These are phyloP conservation scores for Ammopiptanthus mongolicus DNA, from an alignment of 306 rosid species.

Conservation along the genomic window DNA sequence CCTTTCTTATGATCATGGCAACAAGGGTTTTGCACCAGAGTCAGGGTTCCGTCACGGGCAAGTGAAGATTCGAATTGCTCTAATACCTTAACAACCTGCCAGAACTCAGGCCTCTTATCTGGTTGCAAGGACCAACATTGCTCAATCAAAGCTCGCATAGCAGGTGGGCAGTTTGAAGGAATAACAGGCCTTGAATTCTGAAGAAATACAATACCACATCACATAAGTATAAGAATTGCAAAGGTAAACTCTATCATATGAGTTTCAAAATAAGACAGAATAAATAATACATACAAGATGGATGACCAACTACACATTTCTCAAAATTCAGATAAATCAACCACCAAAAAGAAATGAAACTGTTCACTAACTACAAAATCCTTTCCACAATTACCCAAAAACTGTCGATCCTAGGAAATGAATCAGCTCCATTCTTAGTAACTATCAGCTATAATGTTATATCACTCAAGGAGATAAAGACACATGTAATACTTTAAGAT, in stretches of 20 bases:
- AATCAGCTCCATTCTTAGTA: not conserved
- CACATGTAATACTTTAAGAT: not conserved
- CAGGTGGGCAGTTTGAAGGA: conserved; percentile 61
- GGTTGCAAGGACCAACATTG: conserved; percentile 86
- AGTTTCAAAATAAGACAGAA: not conserved
- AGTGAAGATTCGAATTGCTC: conserved; percentile 74
- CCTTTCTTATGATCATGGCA: conserved; percentile 84
- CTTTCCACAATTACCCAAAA: not conserved
- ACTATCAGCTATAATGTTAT: not conserved
- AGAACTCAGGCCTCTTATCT: conserved; percentile 83
- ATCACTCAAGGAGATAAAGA: not conserved
- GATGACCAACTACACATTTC: not conserved
- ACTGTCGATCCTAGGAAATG: not conserved
- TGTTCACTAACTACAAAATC: not conserved
- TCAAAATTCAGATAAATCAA: not conserved
- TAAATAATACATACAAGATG: not conserved
- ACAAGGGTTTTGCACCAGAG: conserved; percentile 36
- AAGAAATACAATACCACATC: conserved; percentile 2
- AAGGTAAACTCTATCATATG: not conserved
- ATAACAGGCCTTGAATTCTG: conserved; percentile 76
- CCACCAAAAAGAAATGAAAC: not conserved
- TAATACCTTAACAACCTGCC: conserved; percentile 86
- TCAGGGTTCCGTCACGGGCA: conserved; percentile 60
- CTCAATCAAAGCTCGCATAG: conserved; percentile 74
- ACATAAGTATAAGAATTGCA: conserved; percentile 13